Percentiles rank a stretch among this genome's conserved stretches.
Conservation (phyloP, 768 basidiomycete genomes). For the Boletus bicolor region DNA sequence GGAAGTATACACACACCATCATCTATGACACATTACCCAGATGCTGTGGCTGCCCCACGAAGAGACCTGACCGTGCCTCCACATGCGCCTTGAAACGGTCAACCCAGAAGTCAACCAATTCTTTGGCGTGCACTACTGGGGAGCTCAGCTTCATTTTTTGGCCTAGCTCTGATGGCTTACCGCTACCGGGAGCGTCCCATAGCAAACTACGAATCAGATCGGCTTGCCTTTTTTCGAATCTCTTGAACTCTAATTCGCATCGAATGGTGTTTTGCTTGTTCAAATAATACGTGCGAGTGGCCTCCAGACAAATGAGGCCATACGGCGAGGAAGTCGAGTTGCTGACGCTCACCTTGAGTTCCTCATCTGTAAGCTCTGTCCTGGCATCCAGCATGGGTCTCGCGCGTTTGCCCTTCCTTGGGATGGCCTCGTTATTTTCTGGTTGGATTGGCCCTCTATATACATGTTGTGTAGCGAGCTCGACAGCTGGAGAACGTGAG, state of each 20-base stretch:
- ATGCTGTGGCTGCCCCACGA: neutral
- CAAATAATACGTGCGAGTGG: constrained; percentile 64
- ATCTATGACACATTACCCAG: constrained; percentile 12
- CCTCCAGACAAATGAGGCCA: constrained; percentile 32
- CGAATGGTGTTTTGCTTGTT: constrained; percentile 55
- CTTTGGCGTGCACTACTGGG: constrained; percentile 57
- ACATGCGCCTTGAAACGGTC: constrained; percentile 69
- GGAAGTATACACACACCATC: neutral
- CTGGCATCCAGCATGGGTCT: constrained; percentile 64
- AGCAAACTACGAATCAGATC: constrained; percentile 60
- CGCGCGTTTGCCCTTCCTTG: constrained; percentile 46
- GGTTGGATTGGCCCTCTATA: neutral
- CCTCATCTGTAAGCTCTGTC: constrained; percentile 80
- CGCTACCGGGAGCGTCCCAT: constrained; percentile 60
- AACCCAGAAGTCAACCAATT: constrained; percentile 72
- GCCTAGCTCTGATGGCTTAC: constrained; percentile 40
- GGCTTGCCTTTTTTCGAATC: constrained; percentile 51
- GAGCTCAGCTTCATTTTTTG: constrained; percentile 2
- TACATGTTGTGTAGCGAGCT: neutral
- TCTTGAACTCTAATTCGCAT: constrained; percentile 50
- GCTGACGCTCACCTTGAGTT: constrained; percentile 55
- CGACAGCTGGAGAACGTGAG: constrained; percentile 2
- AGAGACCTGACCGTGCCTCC: constrained; percentile 48
- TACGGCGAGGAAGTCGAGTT: neutral
- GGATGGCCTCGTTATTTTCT: neutral